Evolutionary conservation across 345 rosid genomes (phyloP).

Genomic region (Corchorus capsularis): DNA sequence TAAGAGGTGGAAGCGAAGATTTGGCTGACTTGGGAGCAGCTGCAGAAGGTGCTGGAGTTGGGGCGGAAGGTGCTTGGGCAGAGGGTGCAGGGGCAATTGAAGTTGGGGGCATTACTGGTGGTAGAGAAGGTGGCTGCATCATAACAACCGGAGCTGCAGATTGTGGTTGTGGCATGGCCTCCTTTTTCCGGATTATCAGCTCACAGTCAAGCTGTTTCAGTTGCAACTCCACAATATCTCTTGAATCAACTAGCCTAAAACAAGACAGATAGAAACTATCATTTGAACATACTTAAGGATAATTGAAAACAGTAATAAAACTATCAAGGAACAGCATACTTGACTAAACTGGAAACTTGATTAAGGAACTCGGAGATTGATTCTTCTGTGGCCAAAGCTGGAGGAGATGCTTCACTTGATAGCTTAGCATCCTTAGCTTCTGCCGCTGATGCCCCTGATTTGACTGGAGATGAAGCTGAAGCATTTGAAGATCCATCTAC

Average conservation of each 20-base stretch:
- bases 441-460: constrained; percentile 37
- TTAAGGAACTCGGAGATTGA: constrained; percentile 71
- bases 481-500: constrained; percentile 57
- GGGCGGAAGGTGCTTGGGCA: constrained; percentile 38
- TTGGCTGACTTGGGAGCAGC: constrained; percentile 50
- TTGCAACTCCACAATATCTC: constrained; percentile 85
- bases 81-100: constrained; percentile 45
- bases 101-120: constrained; percentile 25
- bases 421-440: constrained; percentile 43
- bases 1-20: constrained; percentile 69
- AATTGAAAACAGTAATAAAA: constrained; percentile 1
- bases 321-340: constrained; percentile 42
- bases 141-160: constrained; percentile 52
- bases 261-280: neutral
- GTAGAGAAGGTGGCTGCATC: constrained; percentile 59
- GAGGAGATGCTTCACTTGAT: constrained; percentile 40
- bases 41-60: constrained; percentile 47
- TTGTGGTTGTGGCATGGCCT: constrained; percentile 72
- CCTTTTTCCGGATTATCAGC: constrained; percentile 75
- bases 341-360: constrained; percentile 82
- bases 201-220: constrained; percentile 88
- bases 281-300: constrained; percentile 6
- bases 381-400: constrained; percentile 57
- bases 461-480: constrained; percentile 37
- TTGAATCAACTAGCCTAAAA: constrained; percentile 86